These are phyloP conservation scores for Hypholoma sublateritium DNA, from an alignment of 768 basidiomycete genomes.

Conservation along the genomic window DNA sequence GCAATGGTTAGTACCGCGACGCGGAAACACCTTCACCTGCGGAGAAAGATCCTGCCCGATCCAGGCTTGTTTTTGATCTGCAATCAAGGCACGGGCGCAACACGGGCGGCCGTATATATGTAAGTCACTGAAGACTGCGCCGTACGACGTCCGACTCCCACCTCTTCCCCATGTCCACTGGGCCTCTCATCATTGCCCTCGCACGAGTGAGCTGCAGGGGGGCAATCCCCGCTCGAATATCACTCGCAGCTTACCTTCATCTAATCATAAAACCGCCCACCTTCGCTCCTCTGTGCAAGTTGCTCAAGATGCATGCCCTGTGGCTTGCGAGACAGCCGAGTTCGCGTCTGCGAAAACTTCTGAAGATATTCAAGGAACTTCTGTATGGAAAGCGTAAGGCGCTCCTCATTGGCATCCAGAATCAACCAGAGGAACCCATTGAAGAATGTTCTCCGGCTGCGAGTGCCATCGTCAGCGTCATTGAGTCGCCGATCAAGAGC, in stretches of 20 bases:
- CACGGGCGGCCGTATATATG: too few species aligned
- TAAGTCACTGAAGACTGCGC: too few species aligned
- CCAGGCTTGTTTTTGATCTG: too few species aligned
- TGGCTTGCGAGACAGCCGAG: neutral
- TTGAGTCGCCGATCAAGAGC: neutral
- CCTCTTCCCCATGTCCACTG: too few species aligned
- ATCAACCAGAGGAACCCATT: neutral
- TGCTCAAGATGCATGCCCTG: neutral
- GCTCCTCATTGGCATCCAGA: constrained; percentile 12
- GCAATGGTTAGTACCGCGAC: too few species aligned
- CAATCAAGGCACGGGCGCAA: too few species aligned
- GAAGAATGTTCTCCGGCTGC: neutral
- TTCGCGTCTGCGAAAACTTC: neutral
- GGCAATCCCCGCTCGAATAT: neutral
- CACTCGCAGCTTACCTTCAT: neutral
- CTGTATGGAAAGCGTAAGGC: constrained; percentile 8
- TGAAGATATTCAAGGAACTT: neutral
- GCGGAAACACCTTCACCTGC: too few species aligned
- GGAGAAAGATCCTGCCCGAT: too few species aligned
- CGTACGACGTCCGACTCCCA: too few species aligned
- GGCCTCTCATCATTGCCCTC: neutral
- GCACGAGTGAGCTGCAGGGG: neutral
- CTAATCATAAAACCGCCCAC: neutral
- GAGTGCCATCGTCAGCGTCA: neutral
- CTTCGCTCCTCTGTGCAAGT: neutral